Conservation (phyloP, 1,284 basidiomycete species). For the Apiotrichum akiyoshidainum region DNA sequence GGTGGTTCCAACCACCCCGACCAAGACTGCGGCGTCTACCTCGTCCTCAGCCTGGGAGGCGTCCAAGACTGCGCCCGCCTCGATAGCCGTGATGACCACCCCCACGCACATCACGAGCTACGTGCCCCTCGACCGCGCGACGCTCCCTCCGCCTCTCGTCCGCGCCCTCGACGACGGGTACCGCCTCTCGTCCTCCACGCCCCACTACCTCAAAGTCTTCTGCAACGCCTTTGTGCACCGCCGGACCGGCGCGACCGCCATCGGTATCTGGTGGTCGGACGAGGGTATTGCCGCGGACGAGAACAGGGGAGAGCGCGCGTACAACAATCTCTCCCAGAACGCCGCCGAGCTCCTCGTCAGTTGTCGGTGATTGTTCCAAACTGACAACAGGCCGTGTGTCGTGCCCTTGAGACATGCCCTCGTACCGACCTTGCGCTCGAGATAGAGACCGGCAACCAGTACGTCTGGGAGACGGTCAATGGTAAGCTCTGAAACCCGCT, state of each 20-base stretch:
- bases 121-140: not conserved
- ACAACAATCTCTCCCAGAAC: not conserved
- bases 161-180: not conserved
- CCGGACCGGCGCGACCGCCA: not conserved
- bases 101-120: not conserved
- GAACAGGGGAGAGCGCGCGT: not conserved
- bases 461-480: not conserved
- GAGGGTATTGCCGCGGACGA: not conserved
- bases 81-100: not conserved
- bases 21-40: too few relatives aligned
- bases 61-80: not conserved
- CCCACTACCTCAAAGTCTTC: not conserved
- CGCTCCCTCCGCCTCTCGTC: not conserved
- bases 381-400: not conserved
- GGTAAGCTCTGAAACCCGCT: too few relatives aligned
- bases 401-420: not conserved
- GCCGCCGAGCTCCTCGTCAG: not conserved
- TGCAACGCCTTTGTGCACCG: not conserved
- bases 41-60: too few relatives aligned
- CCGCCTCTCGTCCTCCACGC: not conserved
- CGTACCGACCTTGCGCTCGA: not conserved
- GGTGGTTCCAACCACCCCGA: too few relatives aligned
- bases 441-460: not conserved
- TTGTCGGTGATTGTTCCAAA: too few relatives aligned
- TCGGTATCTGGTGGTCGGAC: slow-evolving; percentile 1